These are phyloP conservation scores for Macrolepiota albuminosa DNA, from an alignment of 768 basidiomycete genomes.

Conservation along the genomic window DNA sequence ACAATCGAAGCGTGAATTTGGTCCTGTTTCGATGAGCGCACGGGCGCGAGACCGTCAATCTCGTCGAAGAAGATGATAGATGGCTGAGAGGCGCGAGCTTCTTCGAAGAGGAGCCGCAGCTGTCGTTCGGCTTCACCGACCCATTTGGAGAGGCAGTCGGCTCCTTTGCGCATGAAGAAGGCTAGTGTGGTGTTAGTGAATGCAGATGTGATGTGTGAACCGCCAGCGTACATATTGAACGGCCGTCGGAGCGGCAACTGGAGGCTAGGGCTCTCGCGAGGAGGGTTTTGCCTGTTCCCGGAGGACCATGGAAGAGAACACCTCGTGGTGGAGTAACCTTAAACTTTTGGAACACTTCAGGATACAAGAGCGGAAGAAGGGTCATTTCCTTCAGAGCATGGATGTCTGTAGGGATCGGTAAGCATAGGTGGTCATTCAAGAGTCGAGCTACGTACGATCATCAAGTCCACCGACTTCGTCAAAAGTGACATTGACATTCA, in stretches of 20 bases:
- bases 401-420: slow-evolving; percentile 55
- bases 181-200: slow-evolving; percentile 40
- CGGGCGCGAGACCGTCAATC: slow-evolving; percentile 97
- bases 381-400: slow-evolving; percentile 99
- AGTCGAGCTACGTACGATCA: slow-evolving; percentile 57
- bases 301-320: slow-evolving; percentile 96
- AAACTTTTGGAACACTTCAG: slow-evolving; percentile 94
- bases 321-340: slow-evolving; percentile 93
- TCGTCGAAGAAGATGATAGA: slow-evolving; percentile 99
- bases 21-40: slow-evolving; percentile 97
- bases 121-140: slow-evolving; percentile 98
- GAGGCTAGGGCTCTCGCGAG: slow-evolving; percentile 92
- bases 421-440: neutral
- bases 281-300: slow-evolving; percentile 97
- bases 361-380: slow-evolving; percentile 88
- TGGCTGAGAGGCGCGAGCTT: slow-evolving; percentile 88
- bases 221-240: slow-evolving; percentile 73
- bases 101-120: slow-evolving; percentile 90
- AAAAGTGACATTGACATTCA: slow-evolving; percentile 91
- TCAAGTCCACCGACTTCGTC: slow-evolving; percentile 96
- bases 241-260: slow-evolving; percentile 81
- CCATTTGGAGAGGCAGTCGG: slow-evolving; percentile 98
- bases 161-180: slow-evolving; percentile 99
- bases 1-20: slow-evolving; percentile 99
- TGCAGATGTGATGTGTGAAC: neutral